Evolutionary conservation across 768 basidiomycete genomes (phyloP).

Genomic region (Serendipita sp.): DNA sequence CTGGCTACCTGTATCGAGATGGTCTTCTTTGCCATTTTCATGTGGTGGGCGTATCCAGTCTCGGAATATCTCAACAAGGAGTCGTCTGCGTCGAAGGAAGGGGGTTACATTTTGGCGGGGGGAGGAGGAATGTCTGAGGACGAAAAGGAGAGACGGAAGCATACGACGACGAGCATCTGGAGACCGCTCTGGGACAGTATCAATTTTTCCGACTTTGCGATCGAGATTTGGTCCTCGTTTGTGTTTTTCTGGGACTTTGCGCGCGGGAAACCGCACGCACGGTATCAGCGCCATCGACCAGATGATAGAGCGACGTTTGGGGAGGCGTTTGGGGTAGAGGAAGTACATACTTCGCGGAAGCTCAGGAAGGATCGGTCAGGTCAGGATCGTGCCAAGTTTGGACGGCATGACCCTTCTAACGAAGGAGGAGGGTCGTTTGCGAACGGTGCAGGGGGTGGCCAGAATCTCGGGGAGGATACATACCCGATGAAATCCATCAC

Average conservation of each 20-base stretch:
- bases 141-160: conserved; percentile 16
- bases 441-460: neutral
- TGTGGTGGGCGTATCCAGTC: conserved; percentile 72
- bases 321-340: conserved; percentile 26
- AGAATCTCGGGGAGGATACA: neutral
- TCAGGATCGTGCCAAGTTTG: neutral
- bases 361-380: neutral
- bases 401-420: neutral
- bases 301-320: conserved; percentile 18
- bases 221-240: conserved; percentile 49
- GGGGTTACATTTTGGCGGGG: neutral
- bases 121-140: conserved; percentile 21
- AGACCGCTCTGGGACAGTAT: conserved; percentile 51
- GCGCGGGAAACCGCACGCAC: conserved; percentile 21
- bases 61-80: conserved; percentile 37
- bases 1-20: conserved; percentile 81
- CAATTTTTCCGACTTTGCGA: conserved; percentile 36
- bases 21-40: conserved; percentile 61
- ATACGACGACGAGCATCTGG: conserved; percentile 38
- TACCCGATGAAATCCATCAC: neutral
- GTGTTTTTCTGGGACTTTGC: conserved; percentile 39
- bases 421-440: neutral
- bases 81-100: neutral
- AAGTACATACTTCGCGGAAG: conserved; percentile 10
- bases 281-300: conserved; percentile 8